phyloP scores from a whole-genome alignment of 2,329 filamentous ascomycete genomes.

The Exserohilum rostratum region DNA sequence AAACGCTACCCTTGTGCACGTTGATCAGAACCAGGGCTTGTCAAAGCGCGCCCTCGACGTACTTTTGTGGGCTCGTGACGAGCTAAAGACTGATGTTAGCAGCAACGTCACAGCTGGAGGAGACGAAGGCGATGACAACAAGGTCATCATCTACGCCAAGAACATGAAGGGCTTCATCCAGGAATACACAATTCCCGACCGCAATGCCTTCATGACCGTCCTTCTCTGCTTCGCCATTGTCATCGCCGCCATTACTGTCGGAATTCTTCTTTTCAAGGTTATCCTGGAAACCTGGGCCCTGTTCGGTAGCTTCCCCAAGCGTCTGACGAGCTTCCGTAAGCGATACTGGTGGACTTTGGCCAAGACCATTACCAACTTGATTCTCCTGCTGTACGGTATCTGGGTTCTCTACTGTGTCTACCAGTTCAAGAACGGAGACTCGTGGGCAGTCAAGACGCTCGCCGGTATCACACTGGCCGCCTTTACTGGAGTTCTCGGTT shows the following conservation, averaged over 20 bases:
- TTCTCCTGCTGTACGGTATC: slow-evolving; percentile 88
- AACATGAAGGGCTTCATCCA: slow-evolving; percentile 86
- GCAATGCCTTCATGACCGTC: slow-evolving; percentile 96
- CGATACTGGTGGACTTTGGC: slow-evolving; percentile 95
- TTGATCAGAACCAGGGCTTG: slow-evolving; percentile 62
- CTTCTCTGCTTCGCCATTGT: slow-evolving; percentile 87
- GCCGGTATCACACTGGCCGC: slow-evolving; percentile 79
- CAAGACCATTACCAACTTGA: slow-evolving; percentile 85
- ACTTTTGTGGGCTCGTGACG: slow-evolving; percentile 62
- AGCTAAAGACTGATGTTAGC: slow-evolving; percentile 35
- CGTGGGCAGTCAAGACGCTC: slow-evolving; percentile 86
- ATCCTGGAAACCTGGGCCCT: slow-evolving; percentile 89
- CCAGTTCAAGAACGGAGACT: slow-evolving; percentile 92
- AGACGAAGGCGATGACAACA: slow-evolving; percentile 48
- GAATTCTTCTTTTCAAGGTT: slow-evolving; percentile 88
- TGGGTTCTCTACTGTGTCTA: slow-evolving; percentile 97
- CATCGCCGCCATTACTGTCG: slow-evolving; percentile 80
- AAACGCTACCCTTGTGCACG: slow-evolving; percentile 76
- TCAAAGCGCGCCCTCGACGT: slow-evolving; percentile 60
- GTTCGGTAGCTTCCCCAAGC: slow-evolving; percentile 83
- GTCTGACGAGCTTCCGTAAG: slow-evolving; percentile 83
- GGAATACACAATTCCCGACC: slow-evolving; percentile 80
- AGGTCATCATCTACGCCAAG: slow-evolving; percentile 64
- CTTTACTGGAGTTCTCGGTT: slow-evolving; percentile 81
- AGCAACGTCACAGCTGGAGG: slow-evolving; percentile 49